Evolutionary conservation across 140 eudicot species (phyloP).

Genomic region (Bidens hawaiensis): DNA sequence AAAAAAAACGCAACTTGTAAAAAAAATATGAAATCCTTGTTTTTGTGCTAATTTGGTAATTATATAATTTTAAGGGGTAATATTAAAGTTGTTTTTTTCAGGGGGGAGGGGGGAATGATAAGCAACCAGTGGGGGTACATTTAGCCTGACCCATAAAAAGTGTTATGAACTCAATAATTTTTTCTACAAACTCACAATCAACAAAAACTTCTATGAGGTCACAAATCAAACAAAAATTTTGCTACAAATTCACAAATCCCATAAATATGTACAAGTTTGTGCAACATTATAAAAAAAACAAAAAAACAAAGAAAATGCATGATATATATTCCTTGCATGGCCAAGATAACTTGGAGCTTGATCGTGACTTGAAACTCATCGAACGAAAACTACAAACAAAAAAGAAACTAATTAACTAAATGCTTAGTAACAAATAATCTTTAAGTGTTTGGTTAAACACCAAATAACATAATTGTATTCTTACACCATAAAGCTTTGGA

Average conservation of each 20-base stretch:
- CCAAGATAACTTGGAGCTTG: constrained; percentile 72
- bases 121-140: no score
- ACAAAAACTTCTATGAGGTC: not conserved
- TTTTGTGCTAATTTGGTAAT: no score
- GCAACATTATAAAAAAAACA: not conserved
- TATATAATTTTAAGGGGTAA: no score
- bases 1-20: no score
- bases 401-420: not conserved
- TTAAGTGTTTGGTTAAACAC: not conserved
- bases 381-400: constrained; percentile 47
- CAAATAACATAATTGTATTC: constrained; percentile 19
- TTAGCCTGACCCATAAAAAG: no score
- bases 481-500: constrained; percentile 55
- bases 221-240: not conserved
- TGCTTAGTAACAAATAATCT: not conserved
- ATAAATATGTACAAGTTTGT: not conserved
- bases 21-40: no score
- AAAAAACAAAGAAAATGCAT: no score
- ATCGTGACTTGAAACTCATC: constrained; percentile 59
- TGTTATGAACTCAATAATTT: no score
- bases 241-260: not conserved
- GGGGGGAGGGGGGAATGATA: no score
- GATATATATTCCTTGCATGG: constrained; percentile 12
- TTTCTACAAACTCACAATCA: not conserved
- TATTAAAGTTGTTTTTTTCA: no score